Evolutionary conservation across 352 stramenopile species (phyloP).

Genomic region (Phytophthora aleatoria): DNA sequence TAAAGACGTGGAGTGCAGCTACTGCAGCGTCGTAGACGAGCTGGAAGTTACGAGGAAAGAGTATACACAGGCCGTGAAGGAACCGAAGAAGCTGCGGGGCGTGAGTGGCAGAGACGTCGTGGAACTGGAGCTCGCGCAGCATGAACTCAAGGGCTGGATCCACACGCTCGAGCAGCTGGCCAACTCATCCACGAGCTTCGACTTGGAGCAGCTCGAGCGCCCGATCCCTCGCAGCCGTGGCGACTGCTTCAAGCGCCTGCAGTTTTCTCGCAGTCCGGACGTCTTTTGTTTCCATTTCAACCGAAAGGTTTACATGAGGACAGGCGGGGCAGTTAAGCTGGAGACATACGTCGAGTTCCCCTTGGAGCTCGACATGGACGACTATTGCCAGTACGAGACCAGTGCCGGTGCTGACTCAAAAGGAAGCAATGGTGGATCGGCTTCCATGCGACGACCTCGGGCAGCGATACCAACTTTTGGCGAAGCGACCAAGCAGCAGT

Average conservation of each 20-base stretch:
- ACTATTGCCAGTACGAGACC: constrained; percentile 74
- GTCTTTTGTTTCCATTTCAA: constrained; percentile 91
- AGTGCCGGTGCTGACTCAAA: constrained; percentile 35
- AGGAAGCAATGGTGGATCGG: constrained; percentile 8
- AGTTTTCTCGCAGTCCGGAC: constrained; percentile 80
- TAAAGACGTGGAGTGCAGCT: constrained; percentile 75
- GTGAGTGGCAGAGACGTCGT: constrained; percentile 35
- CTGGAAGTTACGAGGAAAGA: constrained; percentile 47
- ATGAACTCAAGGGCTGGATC: constrained; percentile 72
- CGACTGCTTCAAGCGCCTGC: constrained; percentile 67
- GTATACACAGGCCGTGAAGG: constrained; percentile 28
- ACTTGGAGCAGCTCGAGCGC: constrained; percentile 47
- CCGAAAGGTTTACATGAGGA: constrained; percentile 83
- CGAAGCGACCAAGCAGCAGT: constrained; percentile 33
- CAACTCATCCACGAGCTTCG: constrained; percentile 29
- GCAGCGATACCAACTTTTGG: constrained; percentile 7
- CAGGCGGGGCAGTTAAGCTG: constrained; percentile 72
- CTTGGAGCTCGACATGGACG: constrained; percentile 76
- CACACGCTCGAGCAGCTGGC: constrained; percentile 57
- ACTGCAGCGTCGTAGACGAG: constrained; percentile 66
- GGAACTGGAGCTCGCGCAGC: constrained; percentile 56
- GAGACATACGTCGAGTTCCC: constrained; percentile 83
- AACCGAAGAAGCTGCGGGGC: constrained; percentile 14
- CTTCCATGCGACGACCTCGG: constrained; percentile 14
- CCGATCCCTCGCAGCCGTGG: constrained; percentile 45